Conservation (phyloP, 129 eudicot genomes). For the Tagetes erecta region DNA sequence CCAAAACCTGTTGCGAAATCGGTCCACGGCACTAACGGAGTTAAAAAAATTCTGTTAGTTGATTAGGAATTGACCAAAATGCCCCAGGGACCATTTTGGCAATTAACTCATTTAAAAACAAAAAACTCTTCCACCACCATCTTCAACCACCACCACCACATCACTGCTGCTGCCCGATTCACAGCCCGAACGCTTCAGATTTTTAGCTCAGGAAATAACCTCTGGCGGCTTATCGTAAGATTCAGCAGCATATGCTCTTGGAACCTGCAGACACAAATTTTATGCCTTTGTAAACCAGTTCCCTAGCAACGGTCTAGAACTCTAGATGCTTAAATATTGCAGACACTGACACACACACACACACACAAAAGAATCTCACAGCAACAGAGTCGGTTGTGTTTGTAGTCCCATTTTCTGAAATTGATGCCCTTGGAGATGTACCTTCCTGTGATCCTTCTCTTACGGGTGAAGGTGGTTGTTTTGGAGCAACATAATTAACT, state of each 20-base stretch:
- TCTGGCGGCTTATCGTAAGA: slow-evolving; percentile 58
- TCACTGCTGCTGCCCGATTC: no score
- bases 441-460: slow-evolving; percentile 90
- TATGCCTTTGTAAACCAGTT: slow-evolving; percentile 1
- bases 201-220: slow-evolving; percentile 46
- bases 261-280: slow-evolving; percentile 40
- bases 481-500: slow-evolving; percentile 73
- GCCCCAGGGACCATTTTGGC: no score
- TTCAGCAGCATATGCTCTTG: slow-evolving; percentile 47
- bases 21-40: no score
- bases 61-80: no score
- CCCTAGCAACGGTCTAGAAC: not conserved
- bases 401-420: slow-evolving; percentile 63
- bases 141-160: no score
- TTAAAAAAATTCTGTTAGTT: no score
- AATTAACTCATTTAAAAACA: no score
- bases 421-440: slow-evolving; percentile 79
- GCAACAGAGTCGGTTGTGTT: slow-evolving; percentile 44
- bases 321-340: not conserved
- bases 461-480: slow-evolving; percentile 86
- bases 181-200: no score
- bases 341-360: not conserved
- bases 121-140: no score
- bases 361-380: slow-evolving; percentile 39
- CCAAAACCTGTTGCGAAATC: no score